Evolutionary conservation across 495 filamentous ascomycete species (phyloP).

Genomic region (Xylaria flabelliformis): DNA sequence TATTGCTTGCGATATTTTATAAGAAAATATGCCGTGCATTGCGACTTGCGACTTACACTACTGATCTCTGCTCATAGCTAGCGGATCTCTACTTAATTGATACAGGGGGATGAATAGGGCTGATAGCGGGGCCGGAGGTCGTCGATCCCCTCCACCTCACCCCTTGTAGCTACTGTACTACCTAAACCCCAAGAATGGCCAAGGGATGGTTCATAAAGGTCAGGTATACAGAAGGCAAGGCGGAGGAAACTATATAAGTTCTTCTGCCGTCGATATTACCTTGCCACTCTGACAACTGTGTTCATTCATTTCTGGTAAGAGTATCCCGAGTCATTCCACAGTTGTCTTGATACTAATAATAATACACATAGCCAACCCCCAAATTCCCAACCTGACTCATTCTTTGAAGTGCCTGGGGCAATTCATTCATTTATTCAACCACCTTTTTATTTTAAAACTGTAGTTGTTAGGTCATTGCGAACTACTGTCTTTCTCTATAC

Average conservation of each 20-base stretch:
- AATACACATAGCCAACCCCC: background rate
- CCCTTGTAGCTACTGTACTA: background rate
- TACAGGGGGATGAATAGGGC: background rate
- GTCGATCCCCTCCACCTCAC: background rate
- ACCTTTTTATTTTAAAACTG: background rate
- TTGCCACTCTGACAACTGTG: background rate
- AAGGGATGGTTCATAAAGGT: slow-evolving; percentile 7
- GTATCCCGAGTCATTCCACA: background rate
- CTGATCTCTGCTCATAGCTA: background rate
- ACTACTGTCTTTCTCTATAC: background rate
- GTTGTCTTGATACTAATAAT: background rate
- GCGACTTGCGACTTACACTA: no score
- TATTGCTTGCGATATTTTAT: background rate
- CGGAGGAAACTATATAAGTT: no score
- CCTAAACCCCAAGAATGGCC: background rate
- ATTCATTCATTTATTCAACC: background rate
- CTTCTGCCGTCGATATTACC: no score
- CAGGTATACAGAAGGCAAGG: background rate
- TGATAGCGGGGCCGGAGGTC: background rate
- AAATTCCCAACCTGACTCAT: background rate
- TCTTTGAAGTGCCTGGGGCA: slow-evolving; percentile 13
- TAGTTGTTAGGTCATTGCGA: background rate
- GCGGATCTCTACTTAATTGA: background rate
- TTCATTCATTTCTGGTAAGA: slow-evolving; percentile 19
- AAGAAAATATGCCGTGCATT: background rate